phyloP scores from a whole-genome alignment of 345 rosid genomes.

The Aurinia saxatilis region DNA sequence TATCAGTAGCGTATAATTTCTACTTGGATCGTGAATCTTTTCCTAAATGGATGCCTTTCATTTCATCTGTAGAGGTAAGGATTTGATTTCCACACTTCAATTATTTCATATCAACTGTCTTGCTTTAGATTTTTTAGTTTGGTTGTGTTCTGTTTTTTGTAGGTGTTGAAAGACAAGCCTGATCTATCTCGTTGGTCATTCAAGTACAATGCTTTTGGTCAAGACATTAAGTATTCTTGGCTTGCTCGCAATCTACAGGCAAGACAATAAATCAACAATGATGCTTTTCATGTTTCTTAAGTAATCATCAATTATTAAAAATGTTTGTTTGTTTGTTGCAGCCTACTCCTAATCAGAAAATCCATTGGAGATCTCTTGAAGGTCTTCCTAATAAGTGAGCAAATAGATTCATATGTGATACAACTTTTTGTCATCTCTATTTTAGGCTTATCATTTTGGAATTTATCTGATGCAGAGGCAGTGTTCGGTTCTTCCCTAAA shows the following conservation, averaged over 20 bases:
- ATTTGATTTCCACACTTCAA: background rate
- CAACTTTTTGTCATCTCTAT: background rate
- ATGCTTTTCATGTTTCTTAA: background rate
- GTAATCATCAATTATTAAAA: too few relatives aligned
- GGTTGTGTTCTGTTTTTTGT: background rate
- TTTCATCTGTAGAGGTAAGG: conserved; percentile 24
- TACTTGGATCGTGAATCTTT: conserved; percentile 34
- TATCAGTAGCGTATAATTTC: conserved; percentile 25
- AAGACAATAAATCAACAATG: background rate
- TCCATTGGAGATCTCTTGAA: conserved; percentile 92
- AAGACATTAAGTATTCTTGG: conserved; percentile 78
- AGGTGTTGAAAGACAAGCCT: conserved; percentile 82
- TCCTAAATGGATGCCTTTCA: conserved; percentile 36
- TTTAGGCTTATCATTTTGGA: background rate
- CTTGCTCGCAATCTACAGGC: conserved; percentile 95
- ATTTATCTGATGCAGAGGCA: conserved; percentile 47
- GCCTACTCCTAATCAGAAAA: conserved; percentile 87
- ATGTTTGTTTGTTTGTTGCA: conserved; percentile 20
- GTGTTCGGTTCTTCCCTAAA: conserved; percentile 78
- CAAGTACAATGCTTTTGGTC: conserved; percentile 81
- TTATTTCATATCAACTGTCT: background rate
- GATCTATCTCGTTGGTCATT: conserved; percentile 82
- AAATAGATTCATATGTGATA: background rate
- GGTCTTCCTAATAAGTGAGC: conserved; percentile 82
- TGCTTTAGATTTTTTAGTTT: background rate